Base-by-base conservation (phyloP, 2,329 filamentous ascomycete genomes). In the Trichoderma asperellum region DNA sequence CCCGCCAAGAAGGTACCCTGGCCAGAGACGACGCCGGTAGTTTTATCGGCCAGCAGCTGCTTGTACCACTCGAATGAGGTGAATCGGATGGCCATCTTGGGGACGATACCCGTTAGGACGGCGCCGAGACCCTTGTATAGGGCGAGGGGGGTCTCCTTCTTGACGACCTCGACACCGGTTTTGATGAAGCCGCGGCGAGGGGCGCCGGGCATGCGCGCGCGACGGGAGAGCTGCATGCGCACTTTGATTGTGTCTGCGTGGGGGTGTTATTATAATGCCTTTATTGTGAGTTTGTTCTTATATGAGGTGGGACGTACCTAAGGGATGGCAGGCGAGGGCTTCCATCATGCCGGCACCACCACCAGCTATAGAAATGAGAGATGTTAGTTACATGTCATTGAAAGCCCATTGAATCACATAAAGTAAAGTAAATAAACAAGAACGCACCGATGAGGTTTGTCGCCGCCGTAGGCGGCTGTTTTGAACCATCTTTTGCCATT, bases 291-390 rank as follows among this genome's bases (percentile, higher is more conserved):
- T 24, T 60, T 24, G 43, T 21, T 57, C 10, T 11, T 49, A 64
- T 70, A 63, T n/a, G 57, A 43, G 53, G 37, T 55, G n/a, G 37
- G 37, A 65, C 69, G 75, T 86, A 95, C 92, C 92, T 70, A 98
- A 87, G 72, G 96, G 96, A 85, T 99, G 96, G 81, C 96, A 99
- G 66, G 85, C 94, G 72, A 99, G 89, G 60, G 96, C 96, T 83
- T 99, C 96, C 94, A 98, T 98, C 95, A 98, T 97, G 78, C 96
- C 96, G 75, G 96, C 96, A 81, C 93, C 93, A 79, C 96, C 96
- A 79, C 96, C 96, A 79, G 96, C 96, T 97, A 75, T 43, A 56
- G 8, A 29, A 34, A 18, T 34, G 70, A 34, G 16, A 58, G 16
- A 53, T 65, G 72, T 72, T 61, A 72, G 72, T 37, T 16, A 57